These are phyloP conservation scores for Saitozyma podzolica DNA, from an alignment of 768 basidiomycete genomes.

Conservation along the genomic window DNA sequence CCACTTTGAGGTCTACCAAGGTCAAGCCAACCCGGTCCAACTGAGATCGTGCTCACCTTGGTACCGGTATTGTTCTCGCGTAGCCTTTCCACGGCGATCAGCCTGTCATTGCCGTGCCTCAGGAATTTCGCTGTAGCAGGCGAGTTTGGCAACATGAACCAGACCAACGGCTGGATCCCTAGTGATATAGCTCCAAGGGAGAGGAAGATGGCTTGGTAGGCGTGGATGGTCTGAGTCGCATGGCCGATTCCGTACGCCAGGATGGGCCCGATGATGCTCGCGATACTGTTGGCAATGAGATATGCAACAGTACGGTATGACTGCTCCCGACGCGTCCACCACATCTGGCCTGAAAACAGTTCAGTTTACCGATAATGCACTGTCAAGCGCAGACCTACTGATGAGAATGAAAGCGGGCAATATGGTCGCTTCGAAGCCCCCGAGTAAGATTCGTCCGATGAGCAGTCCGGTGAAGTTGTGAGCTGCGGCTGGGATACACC, in stretches of 20 bases:
- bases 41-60: too few relatives aligned
- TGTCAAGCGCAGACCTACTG: slow-evolving; percentile 24
- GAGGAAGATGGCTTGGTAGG: slow-evolving; percentile 47
- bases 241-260: slow-evolving; percentile 36
- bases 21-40: slow-evolving; percentile 45
- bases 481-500: slow-evolving; percentile 27
- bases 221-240: slow-evolving; percentile 16
- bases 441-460: slow-evolving; percentile 43
- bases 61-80: slow-evolving; percentile 50
- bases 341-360: slow-evolving; percentile 47
- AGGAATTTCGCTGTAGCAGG: slow-evolving; percentile 49
- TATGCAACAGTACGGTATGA: slow-evolving; percentile 33
- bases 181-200: slow-evolving; percentile 44
- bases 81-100: slow-evolving; percentile 49
- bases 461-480: slow-evolving; percentile 31
- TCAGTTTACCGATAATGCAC: slow-evolving; percentile 40
- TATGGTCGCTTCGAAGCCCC: slow-evolving; percentile 57
- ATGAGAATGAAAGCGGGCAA: slow-evolving; percentile 58
- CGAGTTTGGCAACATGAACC: slow-evolving; percentile 46
- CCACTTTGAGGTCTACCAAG: slow-evolving; percentile 43
- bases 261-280: slow-evolving; percentile 45
- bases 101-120: slow-evolving; percentile 38
- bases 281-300: too few relatives aligned
- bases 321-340: slow-evolving; percentile 30
- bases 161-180: slow-evolving; percentile 36